phyloP scores from a whole-genome alignment of 257 asterid genomes.

The Capsicum chinense region DNA sequence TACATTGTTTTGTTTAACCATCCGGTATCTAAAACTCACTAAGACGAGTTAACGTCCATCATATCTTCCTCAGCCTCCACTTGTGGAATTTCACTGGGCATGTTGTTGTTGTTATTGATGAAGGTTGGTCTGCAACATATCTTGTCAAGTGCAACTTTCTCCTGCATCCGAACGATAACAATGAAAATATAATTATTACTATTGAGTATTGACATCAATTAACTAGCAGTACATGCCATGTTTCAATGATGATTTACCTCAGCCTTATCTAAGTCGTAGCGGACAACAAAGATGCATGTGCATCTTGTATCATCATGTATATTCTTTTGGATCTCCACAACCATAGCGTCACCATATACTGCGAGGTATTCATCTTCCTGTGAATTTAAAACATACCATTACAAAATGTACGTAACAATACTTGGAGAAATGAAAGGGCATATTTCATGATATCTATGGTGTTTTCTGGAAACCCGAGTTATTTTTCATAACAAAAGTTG shows the following conservation, averaged over 20 bases:
- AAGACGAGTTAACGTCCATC: neutral
- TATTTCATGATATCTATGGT: neutral
- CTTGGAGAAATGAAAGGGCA: neutral
- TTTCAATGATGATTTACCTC: conserved; percentile 52
- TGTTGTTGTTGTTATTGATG: neutral
- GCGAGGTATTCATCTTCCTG: conserved; percentile 67
- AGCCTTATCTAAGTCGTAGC: conserved; percentile 53
- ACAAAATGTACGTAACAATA: neutral
- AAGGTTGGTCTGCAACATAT: conserved; percentile 68
- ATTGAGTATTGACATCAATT: neutral
- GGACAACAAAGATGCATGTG: conserved; percentile 69
- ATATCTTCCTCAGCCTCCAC: neutral
- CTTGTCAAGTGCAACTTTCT: conserved; percentile 48
- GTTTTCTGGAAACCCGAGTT: neutral
- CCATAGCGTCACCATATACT: conserved; percentile 67
- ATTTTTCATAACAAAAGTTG: neutral
- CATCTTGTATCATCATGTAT: conserved; percentile 54
- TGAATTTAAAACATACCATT: conserved; percentile 24
- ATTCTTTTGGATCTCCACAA: conserved; percentile 56
- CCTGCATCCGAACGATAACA: conserved; percentile 43
- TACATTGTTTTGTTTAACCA: neutral
- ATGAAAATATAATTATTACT: neutral
- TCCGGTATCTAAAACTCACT: neutral
- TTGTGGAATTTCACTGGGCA: neutral
- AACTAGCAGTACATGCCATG: neutral